phyloP scores from a whole-genome alignment of 441 rosid genomes.

The Rhodomyrtus psidioides region DNA sequence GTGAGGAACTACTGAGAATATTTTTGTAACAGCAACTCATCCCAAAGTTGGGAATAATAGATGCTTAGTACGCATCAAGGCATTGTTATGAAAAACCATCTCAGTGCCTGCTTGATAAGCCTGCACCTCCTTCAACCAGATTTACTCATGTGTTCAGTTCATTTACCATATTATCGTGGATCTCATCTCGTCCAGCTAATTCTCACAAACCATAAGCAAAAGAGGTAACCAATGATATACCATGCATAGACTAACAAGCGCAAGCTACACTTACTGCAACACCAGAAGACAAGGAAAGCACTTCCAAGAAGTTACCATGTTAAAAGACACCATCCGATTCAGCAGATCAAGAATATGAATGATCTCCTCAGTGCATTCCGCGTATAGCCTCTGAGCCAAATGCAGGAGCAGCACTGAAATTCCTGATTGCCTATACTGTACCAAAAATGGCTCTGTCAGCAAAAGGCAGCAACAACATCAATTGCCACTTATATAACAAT shows the following conservation, averaged over 20 bases:
- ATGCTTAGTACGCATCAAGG: background rate
- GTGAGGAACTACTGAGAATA: background rate
- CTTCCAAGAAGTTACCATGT: constrained; percentile 41
- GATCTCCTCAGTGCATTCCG: constrained; percentile 51
- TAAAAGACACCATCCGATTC: constrained; percentile 70
- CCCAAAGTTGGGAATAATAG: background rate
- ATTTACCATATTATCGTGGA: background rate
- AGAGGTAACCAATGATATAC: background rate
- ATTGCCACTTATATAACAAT: background rate
- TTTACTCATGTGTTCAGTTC: background rate
- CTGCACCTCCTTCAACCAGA: background rate
- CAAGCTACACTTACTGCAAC: background rate
- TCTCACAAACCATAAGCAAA: background rate
- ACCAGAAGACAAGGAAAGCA: background rate
- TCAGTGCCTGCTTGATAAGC: background rate
- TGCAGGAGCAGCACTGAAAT: constrained; percentile 67
- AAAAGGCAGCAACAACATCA: background rate
- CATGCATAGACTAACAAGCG: background rate
- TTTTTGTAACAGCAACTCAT: background rate
- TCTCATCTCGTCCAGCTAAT: background rate
- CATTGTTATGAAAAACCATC: background rate
- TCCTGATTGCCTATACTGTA: constrained; percentile 73
- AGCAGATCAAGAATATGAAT: constrained; percentile 66
- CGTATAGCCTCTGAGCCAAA: constrained; percentile 57
- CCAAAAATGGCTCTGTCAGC: constrained; percentile 1